phyloP scores from a whole-genome alignment of 495 filamentous ascomycete species.

The Aspergillus funiculosus region DNA sequence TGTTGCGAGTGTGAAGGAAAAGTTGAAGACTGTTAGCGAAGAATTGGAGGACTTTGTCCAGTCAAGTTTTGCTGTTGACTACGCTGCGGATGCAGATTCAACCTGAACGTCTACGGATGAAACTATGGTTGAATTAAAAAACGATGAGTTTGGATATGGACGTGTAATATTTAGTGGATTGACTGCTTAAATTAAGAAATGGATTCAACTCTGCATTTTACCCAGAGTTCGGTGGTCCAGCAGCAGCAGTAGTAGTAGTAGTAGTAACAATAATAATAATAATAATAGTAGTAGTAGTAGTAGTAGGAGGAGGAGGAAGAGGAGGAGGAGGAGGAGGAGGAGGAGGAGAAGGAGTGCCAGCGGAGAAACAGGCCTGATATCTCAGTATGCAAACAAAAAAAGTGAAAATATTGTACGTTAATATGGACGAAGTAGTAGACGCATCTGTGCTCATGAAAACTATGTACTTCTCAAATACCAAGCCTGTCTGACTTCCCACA shows the following conservation, averaged over 20 bases:
- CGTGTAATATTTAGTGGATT: slow-evolving; percentile 4
- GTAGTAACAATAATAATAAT: too few species aligned
- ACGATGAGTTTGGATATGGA: slow-evolving; percentile 12
- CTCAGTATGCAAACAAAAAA: neutral
- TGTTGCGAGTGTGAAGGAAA: slow-evolving; percentile 84
- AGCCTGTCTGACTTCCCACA: slow-evolving; percentile 49
- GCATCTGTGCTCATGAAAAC: too few species aligned
- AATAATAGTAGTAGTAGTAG: too few species aligned
- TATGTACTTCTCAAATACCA: slow-evolving; percentile 32
- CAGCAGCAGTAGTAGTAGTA: too few species aligned
- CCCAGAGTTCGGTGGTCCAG: too few species aligned
- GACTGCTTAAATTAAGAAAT: neutral
- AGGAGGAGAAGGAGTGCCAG: too few species aligned
- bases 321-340: too few species aligned
- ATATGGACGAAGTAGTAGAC: too few species aligned
- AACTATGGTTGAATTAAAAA: slow-evolving; percentile 9
- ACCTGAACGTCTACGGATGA: slow-evolving; percentile 21
- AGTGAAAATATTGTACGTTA: neutral
- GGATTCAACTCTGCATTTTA: too few species aligned
- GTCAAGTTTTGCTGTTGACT: slow-evolving; percentile 77
- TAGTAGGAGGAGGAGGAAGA: too few species aligned
- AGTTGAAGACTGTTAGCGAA: slow-evolving; percentile 91
- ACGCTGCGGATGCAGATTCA: slow-evolving; percentile 43
- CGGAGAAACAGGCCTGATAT: too few species aligned
- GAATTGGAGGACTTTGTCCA: slow-evolving; percentile 95